Evolutionary conservation across 2,329 filamentous ascomycete genomes (phyloP), one percentile per base, ranked within the genome.

Genomic region (Phaeosphaeriaceae sp.): DNA sequence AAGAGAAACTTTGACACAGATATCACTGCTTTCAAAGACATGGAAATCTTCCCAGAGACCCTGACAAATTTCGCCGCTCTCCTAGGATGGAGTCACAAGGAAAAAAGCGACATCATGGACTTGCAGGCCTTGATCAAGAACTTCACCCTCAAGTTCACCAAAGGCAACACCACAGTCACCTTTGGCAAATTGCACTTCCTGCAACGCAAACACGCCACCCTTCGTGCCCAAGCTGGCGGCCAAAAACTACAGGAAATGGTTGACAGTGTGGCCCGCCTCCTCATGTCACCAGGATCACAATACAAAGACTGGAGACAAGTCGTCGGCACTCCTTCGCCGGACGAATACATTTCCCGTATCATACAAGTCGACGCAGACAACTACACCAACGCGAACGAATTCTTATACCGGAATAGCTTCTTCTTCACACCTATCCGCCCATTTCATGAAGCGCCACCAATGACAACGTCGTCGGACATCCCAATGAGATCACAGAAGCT

Each of bases 111-210:
- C 64, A 76, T 92, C 16, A 85, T 93, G 76, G 82, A 80, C 18
- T 75, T 97, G 48, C 69, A 86, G 1, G 83, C 91, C 8, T 82
- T 99, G 44, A 81, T 90, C 36, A 71, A 86, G 15, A 85, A 85
- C 83, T 93, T 97, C 68, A 85, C 87, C 37, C 81, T 96, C 58
- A 92, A 91, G 66, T 95, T 97, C 74, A 97, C 92, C 3, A 90
- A 88, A 62, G 93, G 93, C 8, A 92, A 97, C 70, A 90, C 92
- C 6, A 87, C 88, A 12, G 90, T 97, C 15, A 86, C 88, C 16
- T 83, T 87, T 42, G 84, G 86, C 40, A 99, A 97, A 68, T 81
- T 97, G 13, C 82, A 84, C 61, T 90, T 87, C 70, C 82, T 97
- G 40, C 90, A 97, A 66, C 85, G 83, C 60, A 81, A 83, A 38